Evolutionary conservation across 2,329 filamentous ascomycete species (phyloP).

Genomic region (Claviceps paspali): DNA sequence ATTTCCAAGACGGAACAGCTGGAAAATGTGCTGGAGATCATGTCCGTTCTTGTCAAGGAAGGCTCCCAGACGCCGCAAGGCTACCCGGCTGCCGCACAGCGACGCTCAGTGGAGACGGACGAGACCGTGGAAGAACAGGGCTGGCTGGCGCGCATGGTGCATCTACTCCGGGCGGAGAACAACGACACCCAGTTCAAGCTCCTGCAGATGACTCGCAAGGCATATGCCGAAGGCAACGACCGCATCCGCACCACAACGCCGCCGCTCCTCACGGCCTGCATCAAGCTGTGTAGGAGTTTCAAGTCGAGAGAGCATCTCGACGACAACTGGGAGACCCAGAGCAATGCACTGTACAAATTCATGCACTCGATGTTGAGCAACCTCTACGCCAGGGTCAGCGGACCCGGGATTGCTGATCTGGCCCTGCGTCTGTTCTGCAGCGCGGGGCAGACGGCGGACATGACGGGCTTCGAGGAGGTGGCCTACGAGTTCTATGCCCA

Average conservation of each 20-base stretch:
- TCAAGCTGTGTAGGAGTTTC: slow-evolving; percentile 78
- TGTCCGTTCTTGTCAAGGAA: slow-evolving; percentile 88
- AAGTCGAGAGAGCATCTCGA: slow-evolving; percentile 79
- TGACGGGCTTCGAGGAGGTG: slow-evolving; percentile 85
- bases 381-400: slow-evolving; percentile 72
- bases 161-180: slow-evolving; percentile 66
- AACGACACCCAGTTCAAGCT: slow-evolving; percentile 94
- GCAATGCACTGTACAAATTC: slow-evolving; percentile 82
- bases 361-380: slow-evolving; percentile 78
- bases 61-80: slow-evolving; percentile 70
- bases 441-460: slow-evolving; percentile 84
- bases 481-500: slow-evolving; percentile 98
- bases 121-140: slow-evolving; percentile 98
- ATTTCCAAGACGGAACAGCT: slow-evolving; percentile 68
- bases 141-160: slow-evolving; percentile 84
- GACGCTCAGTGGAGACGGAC: slow-evolving; percentile 70
- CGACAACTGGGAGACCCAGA: slow-evolving; percentile 47
- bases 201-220: slow-evolving; percentile 72
- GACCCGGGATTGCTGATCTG: slow-evolving; percentile 67
- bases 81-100: slow-evolving; percentile 67
- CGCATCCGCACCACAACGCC: slow-evolving; percentile 92
- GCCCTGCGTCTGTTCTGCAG: slow-evolving; percentile 79
- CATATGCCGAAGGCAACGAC: slow-evolving; percentile 83
- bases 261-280: slow-evolving; percentile 73
- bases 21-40: slow-evolving; percentile 74